Conservation (phyloP, 2,329 filamentous ascomycete species). For the Lachnellula occidentalis region DNA sequence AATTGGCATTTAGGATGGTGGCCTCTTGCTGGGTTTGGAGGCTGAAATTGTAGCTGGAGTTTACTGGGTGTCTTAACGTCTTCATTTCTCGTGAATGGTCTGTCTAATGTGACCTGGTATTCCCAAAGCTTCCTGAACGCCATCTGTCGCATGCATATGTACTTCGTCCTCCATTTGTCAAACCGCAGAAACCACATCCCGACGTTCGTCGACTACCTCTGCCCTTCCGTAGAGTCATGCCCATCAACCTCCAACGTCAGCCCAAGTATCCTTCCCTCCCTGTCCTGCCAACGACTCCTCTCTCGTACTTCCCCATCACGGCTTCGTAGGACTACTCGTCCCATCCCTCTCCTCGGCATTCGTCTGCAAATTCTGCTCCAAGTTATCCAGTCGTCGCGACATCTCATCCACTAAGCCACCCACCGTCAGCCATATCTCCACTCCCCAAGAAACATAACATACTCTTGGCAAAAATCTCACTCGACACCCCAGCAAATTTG, state of each 20-base stretch:
- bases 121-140: background rate
- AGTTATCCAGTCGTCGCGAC: constrained; percentile 75
- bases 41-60: background rate
- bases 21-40: background rate
- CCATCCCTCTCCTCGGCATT: constrained; percentile 18
- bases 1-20: background rate
- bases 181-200: background rate
- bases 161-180: background rate
- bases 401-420: constrained; percentile 77
- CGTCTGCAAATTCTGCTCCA: constrained; percentile 42
- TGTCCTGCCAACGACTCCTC: background rate
- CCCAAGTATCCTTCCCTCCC: background rate
- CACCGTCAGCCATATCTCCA: background rate
- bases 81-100: background rate
- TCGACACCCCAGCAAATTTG: constrained; percentile 80
- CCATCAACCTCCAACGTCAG: background rate
- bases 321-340: constrained; percentile 25
- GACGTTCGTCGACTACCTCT: background rate
- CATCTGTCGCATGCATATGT: background rate
- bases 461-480: constrained; percentile 88
- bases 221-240: background rate
- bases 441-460: constrained; percentile 31
- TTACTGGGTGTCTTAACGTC: background rate
- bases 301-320: constrained; percentile 2
- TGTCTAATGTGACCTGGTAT: background rate